Conservation (phyloP, 2,329 filamentous ascomycete genomes). For the Talaromyces verruculosus region DNA sequence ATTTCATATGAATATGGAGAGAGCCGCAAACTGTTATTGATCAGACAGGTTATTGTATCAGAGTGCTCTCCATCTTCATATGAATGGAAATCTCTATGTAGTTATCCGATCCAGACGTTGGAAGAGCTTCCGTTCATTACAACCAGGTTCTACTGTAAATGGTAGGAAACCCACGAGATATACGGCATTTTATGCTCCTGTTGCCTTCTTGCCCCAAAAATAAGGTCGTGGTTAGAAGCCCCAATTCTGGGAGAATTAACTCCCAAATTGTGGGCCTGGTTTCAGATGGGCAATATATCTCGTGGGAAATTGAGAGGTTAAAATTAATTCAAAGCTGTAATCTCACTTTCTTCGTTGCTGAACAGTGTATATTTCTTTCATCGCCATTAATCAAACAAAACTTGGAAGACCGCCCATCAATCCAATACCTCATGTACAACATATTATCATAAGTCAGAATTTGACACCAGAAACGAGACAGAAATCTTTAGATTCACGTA, state of each 20-base stretch:
- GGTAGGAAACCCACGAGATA: neutral
- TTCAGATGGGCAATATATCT: neutral
- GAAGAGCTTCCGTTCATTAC: neutral
- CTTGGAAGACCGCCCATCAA: neutral
- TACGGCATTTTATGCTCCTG: neutral
- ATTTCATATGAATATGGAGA: too few relatives aligned
- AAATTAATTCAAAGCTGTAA: neutral
- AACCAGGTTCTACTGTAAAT: neutral
- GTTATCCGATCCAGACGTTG: neutral
- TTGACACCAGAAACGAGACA: neutral
- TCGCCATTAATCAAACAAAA: neutral
- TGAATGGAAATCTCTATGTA: neutral
- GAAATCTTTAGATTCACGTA: neutral
- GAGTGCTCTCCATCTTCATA: neutral
- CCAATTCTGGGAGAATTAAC: neutral
- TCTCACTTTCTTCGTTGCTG: neutral
- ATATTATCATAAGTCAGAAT: neutral
- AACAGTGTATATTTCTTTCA: neutral
- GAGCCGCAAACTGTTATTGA: neutral
- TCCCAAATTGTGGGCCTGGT: neutral
- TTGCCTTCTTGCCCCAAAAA: neutral
- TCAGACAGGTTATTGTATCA: neutral
- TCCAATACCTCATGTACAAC: neutral
- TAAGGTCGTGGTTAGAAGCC: neutral
- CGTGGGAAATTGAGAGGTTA: too few relatives aligned